Evolutionary conservation across 805 yeast genomes (phyloP), one percentile per base, ranked within the genome.

Genomic region (Ogataea pini): DNA sequence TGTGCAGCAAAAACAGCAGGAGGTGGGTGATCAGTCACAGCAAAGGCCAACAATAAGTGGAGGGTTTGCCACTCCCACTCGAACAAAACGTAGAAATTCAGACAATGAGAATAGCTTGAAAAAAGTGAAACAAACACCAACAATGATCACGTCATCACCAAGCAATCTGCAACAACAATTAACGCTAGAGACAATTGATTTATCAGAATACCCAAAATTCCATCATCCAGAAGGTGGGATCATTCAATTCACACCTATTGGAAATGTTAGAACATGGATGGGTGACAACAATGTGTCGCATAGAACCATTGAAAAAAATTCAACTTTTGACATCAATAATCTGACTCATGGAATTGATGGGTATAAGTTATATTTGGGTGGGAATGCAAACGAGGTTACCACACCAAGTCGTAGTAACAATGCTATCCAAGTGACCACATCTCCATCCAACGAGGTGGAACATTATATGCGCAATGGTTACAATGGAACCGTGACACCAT

Each of bases 211-310:
- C 73, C 82, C 86, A 12, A 69, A 74, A 48, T 80, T 77, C 54
- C 71, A 72, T 44, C 85, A 80, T 53, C 86, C 86, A 1, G 80
- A 80, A 10, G 86, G 86, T 8, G 86, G 86, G 0, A 71, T 70
- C 25, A 76, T 80, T 40, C 82, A 80, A 60, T 76, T 80, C 48
- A 80, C 85, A 1, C 85, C 86, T 19, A 73, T 82, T 68, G 86
- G 86, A n/a, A 78, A 80, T 42, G 67, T 80, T 34, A 67, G 85
- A 52, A 70, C 74, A 2, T 64, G 62, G 52, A 17, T 69, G 22
- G 65, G 72, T 28, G 70, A 68, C 27, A 71, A 72, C 40, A 80
- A 80, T 45, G 73, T 75, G 42, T 60, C 67, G 49, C 69, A 75
- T 25, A 72, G 79, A 43, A 69, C 71, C 36, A 73, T 80, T 47